phyloP scores from a whole-genome alignment of 257 asterid species.

The Solanum etuberosum region DNA sequence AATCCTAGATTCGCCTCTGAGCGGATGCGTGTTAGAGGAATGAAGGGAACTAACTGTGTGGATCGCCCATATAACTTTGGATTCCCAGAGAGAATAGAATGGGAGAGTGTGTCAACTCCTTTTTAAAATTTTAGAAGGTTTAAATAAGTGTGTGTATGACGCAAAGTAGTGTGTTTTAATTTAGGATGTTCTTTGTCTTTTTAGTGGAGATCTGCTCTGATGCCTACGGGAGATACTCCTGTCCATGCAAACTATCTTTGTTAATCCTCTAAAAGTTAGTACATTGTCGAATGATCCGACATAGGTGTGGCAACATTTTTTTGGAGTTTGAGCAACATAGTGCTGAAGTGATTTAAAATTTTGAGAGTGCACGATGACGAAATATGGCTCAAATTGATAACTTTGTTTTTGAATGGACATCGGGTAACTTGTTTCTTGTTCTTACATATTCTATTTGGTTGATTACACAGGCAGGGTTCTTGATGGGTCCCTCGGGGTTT shows the following conservation, averaged over 20 bases:
- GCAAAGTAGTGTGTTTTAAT: background rate
- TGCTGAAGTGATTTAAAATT: background rate
- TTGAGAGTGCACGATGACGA: background rate
- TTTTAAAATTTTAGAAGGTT: background rate
- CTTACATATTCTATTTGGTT: background rate
- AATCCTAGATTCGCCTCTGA: too few relatives aligned
- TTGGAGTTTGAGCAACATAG: background rate
- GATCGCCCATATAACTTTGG: background rate
- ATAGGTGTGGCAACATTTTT: background rate
- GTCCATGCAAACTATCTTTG: background rate
- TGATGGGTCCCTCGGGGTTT: constrained; percentile 84
- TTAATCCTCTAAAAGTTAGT: background rate
- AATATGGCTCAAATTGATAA: background rate
- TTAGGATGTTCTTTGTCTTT: too few relatives aligned
- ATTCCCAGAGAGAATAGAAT: background rate
- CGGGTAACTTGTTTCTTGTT: background rate
- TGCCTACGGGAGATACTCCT: background rate
- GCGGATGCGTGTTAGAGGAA: background rate
- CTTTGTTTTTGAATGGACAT: background rate
- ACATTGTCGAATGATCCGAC: background rate
- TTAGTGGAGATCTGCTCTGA: background rate
- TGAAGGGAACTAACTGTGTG: background rate
- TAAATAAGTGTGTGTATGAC: background rate
- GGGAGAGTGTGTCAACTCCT: background rate
- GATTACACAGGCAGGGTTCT: constrained; percentile 75